Conservation (phyloP, 768 basidiomycete species). For the Collybia sp. region DNA sequence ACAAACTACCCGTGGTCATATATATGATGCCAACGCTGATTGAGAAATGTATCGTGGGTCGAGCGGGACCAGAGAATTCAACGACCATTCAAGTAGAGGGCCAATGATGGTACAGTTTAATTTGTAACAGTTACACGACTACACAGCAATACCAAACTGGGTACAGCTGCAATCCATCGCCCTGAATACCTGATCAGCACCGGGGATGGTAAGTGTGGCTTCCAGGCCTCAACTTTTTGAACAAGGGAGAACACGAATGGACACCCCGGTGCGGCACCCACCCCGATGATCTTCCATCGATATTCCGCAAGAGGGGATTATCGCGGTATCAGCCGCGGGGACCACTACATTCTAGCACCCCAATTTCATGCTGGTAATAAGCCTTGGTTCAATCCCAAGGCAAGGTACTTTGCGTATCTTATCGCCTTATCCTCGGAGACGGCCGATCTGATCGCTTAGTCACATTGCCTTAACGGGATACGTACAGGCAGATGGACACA, state of each 20-base stretch:
- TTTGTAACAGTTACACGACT: background rate
- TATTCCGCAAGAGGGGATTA: background rate
- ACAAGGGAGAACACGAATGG: background rate
- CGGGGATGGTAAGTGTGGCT: background rate
- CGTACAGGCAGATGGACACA: too few relatives aligned
- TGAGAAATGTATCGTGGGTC: background rate
- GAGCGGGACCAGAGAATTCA: background rate
- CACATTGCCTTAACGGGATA: too few relatives aligned
- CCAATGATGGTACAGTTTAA: too few relatives aligned
- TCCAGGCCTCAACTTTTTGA: background rate
- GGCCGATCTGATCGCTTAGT: too few relatives aligned
- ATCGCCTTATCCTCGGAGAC: too few relatives aligned
- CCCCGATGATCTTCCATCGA: background rate
- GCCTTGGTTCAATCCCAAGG: too few relatives aligned
- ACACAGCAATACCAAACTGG: background rate
- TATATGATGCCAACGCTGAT: background rate
- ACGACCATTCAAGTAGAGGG: background rate
- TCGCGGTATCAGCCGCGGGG: slow-evolving; percentile 7
- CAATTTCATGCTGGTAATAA: slow-evolving; percentile 19
- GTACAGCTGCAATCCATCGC: background rate
- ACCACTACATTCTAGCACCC: slow-evolving; percentile 15
- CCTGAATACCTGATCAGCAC: background rate
- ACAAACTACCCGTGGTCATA: background rate
- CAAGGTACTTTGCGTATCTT: too few relatives aligned
- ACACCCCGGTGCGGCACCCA: background rate